Conservation (phyloP, 1,139 yeast species). For the Kodamaea suecica region DNA sequence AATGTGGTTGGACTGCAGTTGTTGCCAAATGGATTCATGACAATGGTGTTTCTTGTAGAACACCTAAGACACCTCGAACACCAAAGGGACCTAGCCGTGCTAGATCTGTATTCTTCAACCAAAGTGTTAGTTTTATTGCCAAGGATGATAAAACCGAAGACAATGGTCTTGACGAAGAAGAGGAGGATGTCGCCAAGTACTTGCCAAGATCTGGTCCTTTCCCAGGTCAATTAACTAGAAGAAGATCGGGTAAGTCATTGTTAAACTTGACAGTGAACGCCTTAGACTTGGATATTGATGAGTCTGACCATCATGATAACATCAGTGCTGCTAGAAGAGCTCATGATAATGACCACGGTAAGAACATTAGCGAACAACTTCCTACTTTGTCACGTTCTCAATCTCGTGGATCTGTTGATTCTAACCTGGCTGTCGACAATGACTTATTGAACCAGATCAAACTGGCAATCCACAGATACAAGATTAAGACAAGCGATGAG, state of each 20-base stretch:
- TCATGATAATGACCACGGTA: conserved; percentile 17
- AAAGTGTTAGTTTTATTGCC: conserved; percentile 2
- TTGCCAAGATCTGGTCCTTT: conserved; percentile 49
- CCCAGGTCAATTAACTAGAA: conserved; percentile 56
- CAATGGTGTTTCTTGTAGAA: conserved; percentile 68
- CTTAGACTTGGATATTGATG: conserved; percentile 65
- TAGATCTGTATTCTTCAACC: conserved; percentile 3
- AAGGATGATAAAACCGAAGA: conserved; percentile 22
- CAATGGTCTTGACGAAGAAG: conserved; percentile 33
- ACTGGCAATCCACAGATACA: conserved; percentile 50
- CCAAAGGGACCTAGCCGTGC: conserved; percentile 21
- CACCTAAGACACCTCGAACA: conserved; percentile 51
- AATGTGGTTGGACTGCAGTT: conserved; percentile 95
- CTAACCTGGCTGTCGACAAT: conserved; percentile 28
- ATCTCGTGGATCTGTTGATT: conserved; percentile 38
- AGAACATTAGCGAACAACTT: conserved; percentile 21
- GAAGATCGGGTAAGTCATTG: conserved; percentile 70
- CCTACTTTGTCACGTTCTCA: conserved; percentile 26
- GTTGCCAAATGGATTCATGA: conserved; percentile 94
- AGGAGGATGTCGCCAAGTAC: conserved; percentile 33
- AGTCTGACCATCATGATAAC: conserved; percentile 26
- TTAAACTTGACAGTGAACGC: conserved; percentile 65
- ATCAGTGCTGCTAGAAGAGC: conserved; percentile 18
- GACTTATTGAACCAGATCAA: conserved; percentile 52
- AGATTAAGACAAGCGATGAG: conserved; percentile 15